A percentile compares a stretch with the other conserved stretches of the same genome.
phyloP scores from a whole-genome alignment of 495 filamentous ascomycete genomes.

The Podospora australis region DNA sequence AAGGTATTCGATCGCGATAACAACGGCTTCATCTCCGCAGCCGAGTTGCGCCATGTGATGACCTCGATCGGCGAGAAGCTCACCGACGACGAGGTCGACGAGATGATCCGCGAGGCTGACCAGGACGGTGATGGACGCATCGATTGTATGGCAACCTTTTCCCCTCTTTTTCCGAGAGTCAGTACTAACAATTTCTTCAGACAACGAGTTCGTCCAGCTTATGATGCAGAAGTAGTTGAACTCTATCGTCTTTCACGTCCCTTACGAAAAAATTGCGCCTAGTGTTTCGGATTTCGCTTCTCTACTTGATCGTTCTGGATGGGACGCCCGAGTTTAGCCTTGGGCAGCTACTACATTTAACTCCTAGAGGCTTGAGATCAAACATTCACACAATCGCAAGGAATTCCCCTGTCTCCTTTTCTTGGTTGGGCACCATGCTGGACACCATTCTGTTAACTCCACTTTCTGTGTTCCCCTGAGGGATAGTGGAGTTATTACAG shows the following conservation, averaged over 20 bases:
- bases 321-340: slow-evolving; percentile 10
- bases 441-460: slow-evolving; percentile 3
- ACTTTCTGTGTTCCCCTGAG: neutral
- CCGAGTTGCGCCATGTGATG: slow-evolving; percentile 98
- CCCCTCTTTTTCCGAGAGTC: neutral
- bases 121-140: slow-evolving; percentile 96
- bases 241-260: slow-evolving; percentile 1
- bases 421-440: slow-evolving; percentile 8
- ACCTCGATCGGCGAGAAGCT: slow-evolving; percentile 99
- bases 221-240: slow-evolving; percentile 97
- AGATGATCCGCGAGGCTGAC: slow-evolving; percentile 99
- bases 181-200: slow-evolving; percentile 46
- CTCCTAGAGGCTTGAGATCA: slow-evolving; percentile 12
- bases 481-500: too few relatives aligned
- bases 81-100: slow-evolving; percentile 98
- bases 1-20: slow-evolving; percentile 97
- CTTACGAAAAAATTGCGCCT: slow-evolving; percentile 10
- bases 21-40: slow-evolving; percentile 98
- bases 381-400: slow-evolving; percentile 10
- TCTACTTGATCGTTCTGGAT: slow-evolving; percentile 22
- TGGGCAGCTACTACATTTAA: slow-evolving; percentile 7
- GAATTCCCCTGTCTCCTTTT: slow-evolving; percentile 5
- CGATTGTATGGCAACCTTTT: slow-evolving; percentile 61
- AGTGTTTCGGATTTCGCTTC: slow-evolving; percentile 18
- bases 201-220: slow-evolving; percentile 99